Evolutionary conservation across 2,329 filamentous ascomycete genomes (phyloP).

Genomic region (Fonsecaea erecta): DNA sequence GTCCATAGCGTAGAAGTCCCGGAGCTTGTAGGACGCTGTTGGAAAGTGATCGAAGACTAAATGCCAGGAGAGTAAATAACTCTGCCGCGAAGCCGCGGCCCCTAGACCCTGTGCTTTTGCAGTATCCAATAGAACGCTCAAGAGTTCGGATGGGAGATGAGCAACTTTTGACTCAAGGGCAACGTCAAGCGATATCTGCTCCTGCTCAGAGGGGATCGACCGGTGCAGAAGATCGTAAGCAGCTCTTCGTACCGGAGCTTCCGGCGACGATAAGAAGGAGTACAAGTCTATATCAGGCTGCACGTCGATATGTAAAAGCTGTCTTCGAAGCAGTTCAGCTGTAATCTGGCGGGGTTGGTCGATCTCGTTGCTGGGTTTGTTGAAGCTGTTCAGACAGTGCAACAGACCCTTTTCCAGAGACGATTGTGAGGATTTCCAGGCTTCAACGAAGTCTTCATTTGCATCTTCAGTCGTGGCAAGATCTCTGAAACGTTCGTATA

Average conservation of each 20-base stretch:
- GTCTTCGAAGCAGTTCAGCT: constrained; percentile 72
- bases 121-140: constrained; percentile 78
- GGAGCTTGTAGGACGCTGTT: constrained; percentile 78
- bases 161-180: constrained; percentile 61
- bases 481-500: constrained; percentile 67
- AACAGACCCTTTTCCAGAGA: constrained; percentile 60
- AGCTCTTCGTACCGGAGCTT: constrained; percentile 74
- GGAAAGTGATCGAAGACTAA: constrained; percentile 85
- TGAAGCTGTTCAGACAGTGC: constrained; percentile 62
- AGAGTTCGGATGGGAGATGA: constrained; percentile 77
- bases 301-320: constrained; percentile 55
- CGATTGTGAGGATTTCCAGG: constrained; percentile 65
- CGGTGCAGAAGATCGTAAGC: constrained; percentile 80
- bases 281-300: constrained; percentile 71
- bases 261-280: constrained; percentile 74
- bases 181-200: constrained; percentile 79
- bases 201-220: constrained; percentile 76
- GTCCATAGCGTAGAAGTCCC: constrained; percentile 76
- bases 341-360: constrained; percentile 70
- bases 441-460: constrained; percentile 85
- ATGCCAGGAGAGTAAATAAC: constrained; percentile 87
- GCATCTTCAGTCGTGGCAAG: constrained; percentile 53
- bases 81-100: constrained; percentile 72
- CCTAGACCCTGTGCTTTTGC: constrained; percentile 66
- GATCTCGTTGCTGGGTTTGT: constrained; percentile 52